phyloP scores from a whole-genome alignment of 1,139 yeast genomes.

The Pichiaceae sp. region DNA sequence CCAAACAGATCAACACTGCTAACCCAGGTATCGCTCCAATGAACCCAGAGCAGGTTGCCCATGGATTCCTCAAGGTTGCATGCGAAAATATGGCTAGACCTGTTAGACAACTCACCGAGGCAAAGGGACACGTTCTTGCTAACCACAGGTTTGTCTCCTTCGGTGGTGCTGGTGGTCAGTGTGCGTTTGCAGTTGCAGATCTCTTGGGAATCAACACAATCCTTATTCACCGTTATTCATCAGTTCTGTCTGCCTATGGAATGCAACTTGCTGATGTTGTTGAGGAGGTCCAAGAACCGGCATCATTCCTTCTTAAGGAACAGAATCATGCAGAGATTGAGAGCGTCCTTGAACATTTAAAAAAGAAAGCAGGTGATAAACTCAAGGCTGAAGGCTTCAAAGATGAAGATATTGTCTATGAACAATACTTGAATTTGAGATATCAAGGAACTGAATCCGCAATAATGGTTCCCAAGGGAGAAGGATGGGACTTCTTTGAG shows the following conservation, averaged over 20 bases:
- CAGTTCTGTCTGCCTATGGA: constrained; percentile 49
- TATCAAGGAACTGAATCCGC: constrained; percentile 87
- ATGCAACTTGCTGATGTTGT: constrained; percentile 48
- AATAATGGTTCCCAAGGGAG: constrained; percentile 48
- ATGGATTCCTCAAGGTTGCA: constrained; percentile 46
- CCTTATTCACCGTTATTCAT: constrained; percentile 43
- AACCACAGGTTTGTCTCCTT: constrained; percentile 43
- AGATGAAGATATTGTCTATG: constrained; percentile 27
- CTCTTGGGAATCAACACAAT: constrained; percentile 37
- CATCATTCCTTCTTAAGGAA: constrained; percentile 32
- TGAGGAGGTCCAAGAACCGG: constrained; percentile 60
- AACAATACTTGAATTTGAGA: constrained; percentile 66
- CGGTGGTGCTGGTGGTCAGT: constrained; percentile 57
- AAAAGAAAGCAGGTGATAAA: no score
- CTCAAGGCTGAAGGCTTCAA: no score
- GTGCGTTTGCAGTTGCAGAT: constrained; percentile 44
- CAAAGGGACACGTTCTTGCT: constrained; percentile 38
- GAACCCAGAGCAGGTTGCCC: constrained; percentile 40
- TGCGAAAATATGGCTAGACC: constrained; percentile 51
- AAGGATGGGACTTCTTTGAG: constrained; percentile 9
- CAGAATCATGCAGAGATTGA: constrained; percentile 25
- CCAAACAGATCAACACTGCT: constrained; percentile 31
- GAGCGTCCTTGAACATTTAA: constrained; percentile 38
- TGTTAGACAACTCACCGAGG: constrained; percentile 45
- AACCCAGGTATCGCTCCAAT: constrained; percentile 19